Evolutionary conservation across 495 filamentous ascomycete species (phyloP), one percentile per base, ranked within the genome.

Genomic region (Lentithecium fluviatile): DNA sequence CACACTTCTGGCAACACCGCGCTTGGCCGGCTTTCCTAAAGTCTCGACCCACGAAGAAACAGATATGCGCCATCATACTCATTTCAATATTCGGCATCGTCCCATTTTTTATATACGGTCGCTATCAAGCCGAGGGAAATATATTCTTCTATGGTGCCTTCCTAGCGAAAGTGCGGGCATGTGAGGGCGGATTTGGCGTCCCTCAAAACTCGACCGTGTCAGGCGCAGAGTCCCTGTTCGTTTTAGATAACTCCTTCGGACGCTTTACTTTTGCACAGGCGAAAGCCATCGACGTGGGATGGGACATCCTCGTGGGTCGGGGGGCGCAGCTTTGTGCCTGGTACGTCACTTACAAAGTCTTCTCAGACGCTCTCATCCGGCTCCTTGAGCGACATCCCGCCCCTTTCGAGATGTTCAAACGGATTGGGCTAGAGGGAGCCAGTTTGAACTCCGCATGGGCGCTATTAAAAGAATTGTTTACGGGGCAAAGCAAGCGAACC

Each of bases 381-480:
- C 32, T 57, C 15, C 53, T 64, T 11, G 61, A 64, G 24, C 34
- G 55, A 13, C 61, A 64, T 64, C 54, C 54, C 17, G 54, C 54
- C n/a, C 37, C 46, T 6, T 64, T 32, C 29, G 26, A 57, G 29
- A 58, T 54, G 12, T 64, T 58, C 32, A 53, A 29, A 7, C 21
- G 45, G 12, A 19, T 58, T 5, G 23, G 36, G 26, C 26, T 64
- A 13, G 29, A 58, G 11, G 54, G 61, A 1, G 36, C 61, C 0
- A 40, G 32, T 49, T 17, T 52, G 5, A 23, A 24, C 8, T 47
- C 54, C 10, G 25, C 52, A 8, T 52, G 46, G 42, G 48, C 54
- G 10, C 49, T 64, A 12, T 0, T 64, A 6, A 46, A 40, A 17
- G 47, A 64, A 40, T 23, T 64, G 13, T 53, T 45, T 21, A 19